Percentiles rank a stretch among this genome's conserved stretches.
These are phyloP conservation scores for Pachysolen tannophilus DNA, from an alignment of 805 yeast species.

Conservation along the genomic window DNA sequence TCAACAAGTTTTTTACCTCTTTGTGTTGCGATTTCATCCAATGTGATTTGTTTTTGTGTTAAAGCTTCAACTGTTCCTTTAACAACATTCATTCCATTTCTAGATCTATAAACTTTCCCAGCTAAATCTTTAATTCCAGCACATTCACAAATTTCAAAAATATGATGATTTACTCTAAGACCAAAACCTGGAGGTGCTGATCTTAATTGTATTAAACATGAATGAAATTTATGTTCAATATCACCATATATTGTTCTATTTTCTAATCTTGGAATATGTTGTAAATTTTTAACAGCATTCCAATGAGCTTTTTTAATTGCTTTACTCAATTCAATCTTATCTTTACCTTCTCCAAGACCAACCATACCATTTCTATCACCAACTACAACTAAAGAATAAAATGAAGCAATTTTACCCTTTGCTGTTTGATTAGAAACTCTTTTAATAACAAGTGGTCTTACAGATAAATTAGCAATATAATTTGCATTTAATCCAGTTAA, in stretches of 20 bases:
- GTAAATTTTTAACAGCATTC: slow-evolving; percentile 85
- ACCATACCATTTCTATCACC: slow-evolving; percentile 93
- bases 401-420: slow-evolving; percentile 80
- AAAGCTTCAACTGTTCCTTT: slow-evolving; percentile 87
- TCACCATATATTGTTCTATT: slow-evolving; percentile 86
- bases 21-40: slow-evolving; percentile 81
- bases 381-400: slow-evolving; percentile 78
- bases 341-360: slow-evolving; percentile 93
- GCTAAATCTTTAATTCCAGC: slow-evolving; percentile 92
- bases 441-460: slow-evolving; percentile 64
- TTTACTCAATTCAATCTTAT: slow-evolving; percentile 62
- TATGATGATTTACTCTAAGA: slow-evolving; percentile 80
- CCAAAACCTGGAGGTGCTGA: slow-evolving; percentile 94
- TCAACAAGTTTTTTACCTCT: slow-evolving; percentile 95
- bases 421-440: slow-evolving; percentile 87
- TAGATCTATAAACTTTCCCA: slow-evolving; percentile 85
- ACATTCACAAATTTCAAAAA: slow-evolving; percentile 84
- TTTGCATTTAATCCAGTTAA: slow-evolving; percentile 60
- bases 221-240: slow-evolving; percentile 76
- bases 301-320: slow-evolving; percentile 84
- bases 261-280: slow-evolving; percentile 79
- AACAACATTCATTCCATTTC: slow-evolving; percentile 92
- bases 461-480: slow-evolving; percentile 52
- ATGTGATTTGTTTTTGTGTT: slow-evolving; percentile 59
- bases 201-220: slow-evolving; percentile 72